Evolutionary conservation across 192 early-diverging fungal species (phyloP), one percentile per base, ranked within the genome.

Genomic region (Podila minutissima): DNA sequence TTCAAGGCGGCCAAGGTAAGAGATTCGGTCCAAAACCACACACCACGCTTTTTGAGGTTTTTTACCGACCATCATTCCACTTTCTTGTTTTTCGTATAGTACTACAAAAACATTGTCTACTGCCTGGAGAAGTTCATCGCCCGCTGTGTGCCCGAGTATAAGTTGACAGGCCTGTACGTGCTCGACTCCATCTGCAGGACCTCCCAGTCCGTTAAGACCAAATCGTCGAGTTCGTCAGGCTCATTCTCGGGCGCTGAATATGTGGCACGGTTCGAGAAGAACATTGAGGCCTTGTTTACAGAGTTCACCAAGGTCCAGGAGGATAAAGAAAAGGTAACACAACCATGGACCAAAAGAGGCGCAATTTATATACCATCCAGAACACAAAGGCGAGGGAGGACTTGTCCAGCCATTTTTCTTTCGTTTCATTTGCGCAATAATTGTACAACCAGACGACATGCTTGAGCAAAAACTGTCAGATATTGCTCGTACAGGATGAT

Each of bases 131-230:
- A 83, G 53, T 90, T 90, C 66, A 84, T 90, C 53, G 82, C 86
- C 6, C 83, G 75, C 3, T 84, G 83, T 41, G 75, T 86, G 13
- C 83, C 83, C 5, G 86, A 88, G 71, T 90, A 89, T 75, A 87
- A 88, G 51, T 51, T 90, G 31, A 88, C 88, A 37, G 89, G 88
- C 67, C 73, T 90, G 64, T 90, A 90, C 72, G 89, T 90, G 10
- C 82, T 90, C 67, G 89, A 90, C 69, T 86, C 89, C 13, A 89
- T 90, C 60, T 86, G 86, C 37, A 74, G 84, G 59, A 69, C 81
- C 0, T 85, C 84, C 19, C 76, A 83, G 59, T 83, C 82, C 15
- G 74, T 79, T 62, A 72, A 84, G 66, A 65, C 66, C 19, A 71
- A 73, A 46, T 57, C 61, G 8, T 69, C 75, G 41, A 46, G 41